Conservation (phyloP, 2,329 filamentous ascomycete species). For the Parastagonospora nodorum region DNA sequence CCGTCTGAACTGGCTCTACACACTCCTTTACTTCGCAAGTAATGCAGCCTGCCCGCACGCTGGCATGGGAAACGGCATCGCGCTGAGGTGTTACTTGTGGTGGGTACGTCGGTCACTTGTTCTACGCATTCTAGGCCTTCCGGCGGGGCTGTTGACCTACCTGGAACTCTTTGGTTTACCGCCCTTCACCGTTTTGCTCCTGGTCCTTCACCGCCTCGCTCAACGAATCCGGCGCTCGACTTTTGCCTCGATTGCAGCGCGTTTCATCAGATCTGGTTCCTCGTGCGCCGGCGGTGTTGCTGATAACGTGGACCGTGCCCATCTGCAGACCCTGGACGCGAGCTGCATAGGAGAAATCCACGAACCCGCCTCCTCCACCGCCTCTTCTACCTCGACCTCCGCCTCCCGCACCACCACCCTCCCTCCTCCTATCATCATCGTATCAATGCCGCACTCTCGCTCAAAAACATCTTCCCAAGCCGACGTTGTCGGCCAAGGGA, state of each 20-base stretch:
- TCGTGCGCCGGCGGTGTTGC: conserved; percentile 20
- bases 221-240: conserved; percentile 34
- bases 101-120: conserved; percentile 31
- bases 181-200: conserved; percentile 31
- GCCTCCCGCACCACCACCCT: conserved; percentile 20
- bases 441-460: conserved; percentile 36
- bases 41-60: conserved; percentile 33
- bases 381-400: conserved; percentile 15
- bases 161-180: conserved; percentile 37
- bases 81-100: conserved; percentile 38
- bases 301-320: conserved; percentile 38
- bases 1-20: conserved; percentile 3
- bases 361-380: conserved; percentile 22
- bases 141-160: conserved; percentile 34
- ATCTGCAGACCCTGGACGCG: conserved; percentile 6
- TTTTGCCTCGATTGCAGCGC: conserved; percentile 27
- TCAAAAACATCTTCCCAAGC: conserved; percentile 42
- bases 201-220: conserved; percentile 43
- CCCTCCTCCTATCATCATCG: conserved; percentile 20
- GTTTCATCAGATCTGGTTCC: conserved; percentile 9
- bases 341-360: conserved; percentile 28
- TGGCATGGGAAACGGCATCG: conserved; percentile 39
- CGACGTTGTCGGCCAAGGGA: conserved; percentile 44
- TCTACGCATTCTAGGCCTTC: conserved; percentile 32
- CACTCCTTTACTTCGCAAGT: conserved; percentile 18